Percentiles rank a stretch among this genome's conserved stretches.
These are phyloP conservation scores for Rhodotorula sp. DNA, from an alignment of 1,284 basidiomycete genomes.

Conservation along the genomic window DNA sequence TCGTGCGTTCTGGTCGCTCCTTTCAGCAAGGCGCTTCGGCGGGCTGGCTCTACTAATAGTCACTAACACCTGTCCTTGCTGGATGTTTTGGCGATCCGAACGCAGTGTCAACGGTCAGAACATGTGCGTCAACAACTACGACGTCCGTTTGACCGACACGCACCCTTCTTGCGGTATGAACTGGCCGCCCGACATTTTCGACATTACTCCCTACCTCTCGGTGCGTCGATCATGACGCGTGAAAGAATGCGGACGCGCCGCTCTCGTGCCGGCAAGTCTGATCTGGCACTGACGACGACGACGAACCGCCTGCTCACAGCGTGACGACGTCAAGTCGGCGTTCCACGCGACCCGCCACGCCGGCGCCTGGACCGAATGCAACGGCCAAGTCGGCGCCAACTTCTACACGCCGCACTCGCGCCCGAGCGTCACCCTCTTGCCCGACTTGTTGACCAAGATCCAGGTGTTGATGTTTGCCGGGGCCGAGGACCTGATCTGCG, in stretches of 20 bases:
- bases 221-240: no score
- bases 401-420: conserved; percentile 62
- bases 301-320: conserved; percentile 38
- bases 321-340: conserved; percentile 73
- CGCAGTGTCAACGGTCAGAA: conserved; percentile 65
- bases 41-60: no score
- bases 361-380: conserved; percentile 87
- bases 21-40: neutral
- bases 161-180: conserved; percentile 94
- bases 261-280: no score
- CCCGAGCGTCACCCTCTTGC: conserved; percentile 74
- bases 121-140: conserved; percentile 93
- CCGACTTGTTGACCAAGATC: conserved; percentile 72
- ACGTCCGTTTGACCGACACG: conserved; percentile 80
- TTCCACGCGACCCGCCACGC: conserved; percentile 78
- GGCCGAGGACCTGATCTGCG: conserved; percentile 91
- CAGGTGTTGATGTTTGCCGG: conserved; percentile 87
- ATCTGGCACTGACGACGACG: no score
- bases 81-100: accelerated
- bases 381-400: conserved; percentile 63
- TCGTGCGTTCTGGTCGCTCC: conserved; percentile 55
- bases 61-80: neutral
- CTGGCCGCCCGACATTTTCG: conserved; percentile 87
- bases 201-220: conserved; percentile 74
- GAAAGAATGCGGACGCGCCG: no score